Percentiles rank a stretch among this genome's conserved stretches.
Conservation (phyloP, 495 filamentous ascomycete species). For the Tetracladium setigerum region DNA sequence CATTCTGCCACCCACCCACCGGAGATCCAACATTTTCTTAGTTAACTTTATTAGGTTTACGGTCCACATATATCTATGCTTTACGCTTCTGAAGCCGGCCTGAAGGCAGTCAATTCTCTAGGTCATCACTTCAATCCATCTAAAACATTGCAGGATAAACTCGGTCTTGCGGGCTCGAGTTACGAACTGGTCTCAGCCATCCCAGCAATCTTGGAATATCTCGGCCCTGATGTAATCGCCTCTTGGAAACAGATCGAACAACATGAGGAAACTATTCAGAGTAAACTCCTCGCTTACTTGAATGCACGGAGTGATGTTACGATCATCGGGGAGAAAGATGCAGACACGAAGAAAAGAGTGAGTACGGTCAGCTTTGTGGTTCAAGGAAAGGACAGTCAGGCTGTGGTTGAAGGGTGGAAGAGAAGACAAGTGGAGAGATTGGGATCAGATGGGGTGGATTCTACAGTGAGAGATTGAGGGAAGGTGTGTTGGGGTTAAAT, state of each 20-base stretch:
- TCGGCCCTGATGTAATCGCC: conserved; percentile 27
- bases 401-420: conserved; percentile 57
- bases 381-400: conserved; percentile 43
- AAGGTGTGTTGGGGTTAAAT: conserved; percentile 50
- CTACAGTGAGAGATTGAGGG: conserved; percentile 54
- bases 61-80: conserved; percentile 64
- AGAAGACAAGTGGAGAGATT: conserved; percentile 33
- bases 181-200: conserved; percentile 61
- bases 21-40: too few species aligned
- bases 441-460: conserved; percentile 63
- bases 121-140: conserved; percentile 62
- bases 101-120: conserved; percentile 41
- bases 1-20: too few species aligned
- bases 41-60: conserved; percentile 38
- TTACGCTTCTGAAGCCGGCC: conserved; percentile 46
- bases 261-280: conserved; percentile 56
- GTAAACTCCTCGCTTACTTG: conserved; percentile 49
- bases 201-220: conserved; percentile 47
- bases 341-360: conserved; percentile 40
- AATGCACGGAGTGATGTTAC: conserved; percentile 35
- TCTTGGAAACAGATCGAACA: conserved; percentile 43
- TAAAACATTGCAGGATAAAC: conserved; percentile 49
- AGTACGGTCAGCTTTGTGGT: conserved; percentile 62
- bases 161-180: conserved; percentile 55
- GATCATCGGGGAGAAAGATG: conserved; percentile 46